phyloP scores from a whole-genome alignment of 2,329 filamentous ascomycete species.

The Ophiostoma tasmaniense region DNA sequence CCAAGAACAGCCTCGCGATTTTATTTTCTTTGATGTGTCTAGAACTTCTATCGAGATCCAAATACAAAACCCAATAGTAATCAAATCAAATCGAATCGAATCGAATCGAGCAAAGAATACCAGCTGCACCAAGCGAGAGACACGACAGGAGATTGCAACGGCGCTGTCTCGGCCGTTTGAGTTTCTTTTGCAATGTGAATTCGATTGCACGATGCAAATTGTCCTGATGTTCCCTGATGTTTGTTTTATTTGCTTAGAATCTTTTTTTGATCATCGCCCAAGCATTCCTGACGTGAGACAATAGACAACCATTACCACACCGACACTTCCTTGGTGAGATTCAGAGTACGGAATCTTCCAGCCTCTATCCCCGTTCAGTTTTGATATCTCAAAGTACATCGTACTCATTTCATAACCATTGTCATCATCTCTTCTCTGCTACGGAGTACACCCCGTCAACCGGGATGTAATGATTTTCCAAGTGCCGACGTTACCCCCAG shows the following conservation, averaged over 20 bases:
- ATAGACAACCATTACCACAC: background rate
- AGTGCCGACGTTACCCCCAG: background rate
- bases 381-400: too few relatives aligned
- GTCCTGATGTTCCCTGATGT: background rate
- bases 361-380: background rate
- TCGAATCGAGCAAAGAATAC: background rate
- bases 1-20: background rate
- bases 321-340: background rate
- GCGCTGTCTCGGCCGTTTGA: constrained; percentile 6
- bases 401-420: background rate
- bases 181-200: constrained; percentile 1
- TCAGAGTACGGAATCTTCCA: background rate
- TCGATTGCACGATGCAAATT: background rate
- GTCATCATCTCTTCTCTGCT: background rate
- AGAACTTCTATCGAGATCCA: background rate
- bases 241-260: background rate
- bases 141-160: constrained; percentile 5
- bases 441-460: background rate
- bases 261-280: background rate
- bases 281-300: background rate
- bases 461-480: constrained; percentile 8
- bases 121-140: constrained; percentile 2
- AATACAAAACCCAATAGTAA: background rate
- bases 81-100: background rate
- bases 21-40: background rate